These are phyloP conservation scores for Monosporascus sp. DNA, from an alignment of 2,329 filamentous ascomycete genomes.

Conservation along the genomic window DNA sequence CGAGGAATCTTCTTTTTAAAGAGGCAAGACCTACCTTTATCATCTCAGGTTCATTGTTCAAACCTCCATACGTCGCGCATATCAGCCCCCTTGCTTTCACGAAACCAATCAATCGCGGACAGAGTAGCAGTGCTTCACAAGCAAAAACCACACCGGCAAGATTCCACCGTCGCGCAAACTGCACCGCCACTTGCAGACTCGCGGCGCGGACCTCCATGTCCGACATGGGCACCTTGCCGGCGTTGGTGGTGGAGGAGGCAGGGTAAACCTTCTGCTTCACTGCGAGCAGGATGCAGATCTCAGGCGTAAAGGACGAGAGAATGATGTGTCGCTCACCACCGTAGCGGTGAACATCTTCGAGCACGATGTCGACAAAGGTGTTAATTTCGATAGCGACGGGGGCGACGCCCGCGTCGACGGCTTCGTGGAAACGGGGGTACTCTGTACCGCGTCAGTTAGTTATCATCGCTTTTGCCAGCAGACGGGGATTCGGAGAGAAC, in stretches of 20 bases:
- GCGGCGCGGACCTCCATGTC: slow-evolving; percentile 30
- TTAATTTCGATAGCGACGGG: slow-evolving; percentile 34
- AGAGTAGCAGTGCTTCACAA: slow-evolving; percentile 30
- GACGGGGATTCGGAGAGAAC: slow-evolving; percentile 5
- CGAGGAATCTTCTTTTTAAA: too few relatives aligned
- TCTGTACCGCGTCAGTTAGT: slow-evolving; percentile 19
- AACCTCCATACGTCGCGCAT: slow-evolving; percentile 29
- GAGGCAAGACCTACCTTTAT: slow-evolving; percentile 12
- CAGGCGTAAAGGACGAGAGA: slow-evolving; percentile 31
- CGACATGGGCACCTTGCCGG: slow-evolving; percentile 20
- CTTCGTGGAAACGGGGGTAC: slow-evolving; percentile 35
- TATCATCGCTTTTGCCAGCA: too few relatives aligned
- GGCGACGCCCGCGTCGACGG: slow-evolving; percentile 27
- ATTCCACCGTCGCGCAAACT: slow-evolving; percentile 33
- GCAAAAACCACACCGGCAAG: slow-evolving; percentile 32
- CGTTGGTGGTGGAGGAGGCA: slow-evolving; percentile 29
- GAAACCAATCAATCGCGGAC: slow-evolving; percentile 29
- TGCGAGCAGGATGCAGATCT: slow-evolving; percentile 28
- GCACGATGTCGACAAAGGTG: slow-evolving; percentile 32
- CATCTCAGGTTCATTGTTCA: slow-evolving; percentile 25
- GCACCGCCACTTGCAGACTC: slow-evolving; percentile 31
- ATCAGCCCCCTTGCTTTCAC: slow-evolving; percentile 28
- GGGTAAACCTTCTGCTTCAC: slow-evolving; percentile 28
- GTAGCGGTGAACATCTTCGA: slow-evolving; percentile 23
- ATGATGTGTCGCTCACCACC: slow-evolving; percentile 26